Evolutionary conservation across 257 asterid genomes (phyloP), one percentile per base, ranked within the genome.

Genomic region (Solanum habrochaites): DNA sequence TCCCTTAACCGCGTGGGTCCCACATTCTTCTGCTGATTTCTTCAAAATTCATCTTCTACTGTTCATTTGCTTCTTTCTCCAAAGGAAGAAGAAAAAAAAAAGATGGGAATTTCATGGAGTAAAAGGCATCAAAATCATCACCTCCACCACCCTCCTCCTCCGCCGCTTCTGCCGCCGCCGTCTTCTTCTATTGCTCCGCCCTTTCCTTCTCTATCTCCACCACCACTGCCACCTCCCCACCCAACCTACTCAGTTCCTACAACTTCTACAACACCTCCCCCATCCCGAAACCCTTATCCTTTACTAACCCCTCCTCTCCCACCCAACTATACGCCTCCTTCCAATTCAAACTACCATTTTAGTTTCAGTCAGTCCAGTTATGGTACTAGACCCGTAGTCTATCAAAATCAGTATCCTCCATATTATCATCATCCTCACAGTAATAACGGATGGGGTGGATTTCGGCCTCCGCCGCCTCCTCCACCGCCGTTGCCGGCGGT

Each of bases 41-140:
- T 13, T 58, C 73, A 83, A 83, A 39, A 58, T 25, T 7, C 49
- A 6, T 23, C 70, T n/a, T 23, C 69, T 16, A 2, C 32, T 29
- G 52, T 43, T 45, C 64, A 32, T 11, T 75, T 73, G 27, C 72
- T 43, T 11, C 72, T 67, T 43, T 11, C 72, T 67, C 62, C 39
- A 4, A 43, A 77, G 39, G 14, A 8, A 25, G 37, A 42, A 8
- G n/a, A n/a, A n/a, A 25, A 83, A 4, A 66, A 18, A 45, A 83
- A 8, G 29, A 35, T 94, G 98, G 98, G 98, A 80, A 78, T 89
- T 86, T 83, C 90, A 27, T 91, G 88, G 90, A 94, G 98, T 86
- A 95, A 94, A 91, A 86, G 96, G 8, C 93, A 91, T 1, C 89
- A 89, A n/a, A 90, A 73, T 89, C 91, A 85, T 35, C 92, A 60